Conservation (phyloP, 495 filamentous ascomycete genomes). For the Amniculicola lignicola region DNA sequence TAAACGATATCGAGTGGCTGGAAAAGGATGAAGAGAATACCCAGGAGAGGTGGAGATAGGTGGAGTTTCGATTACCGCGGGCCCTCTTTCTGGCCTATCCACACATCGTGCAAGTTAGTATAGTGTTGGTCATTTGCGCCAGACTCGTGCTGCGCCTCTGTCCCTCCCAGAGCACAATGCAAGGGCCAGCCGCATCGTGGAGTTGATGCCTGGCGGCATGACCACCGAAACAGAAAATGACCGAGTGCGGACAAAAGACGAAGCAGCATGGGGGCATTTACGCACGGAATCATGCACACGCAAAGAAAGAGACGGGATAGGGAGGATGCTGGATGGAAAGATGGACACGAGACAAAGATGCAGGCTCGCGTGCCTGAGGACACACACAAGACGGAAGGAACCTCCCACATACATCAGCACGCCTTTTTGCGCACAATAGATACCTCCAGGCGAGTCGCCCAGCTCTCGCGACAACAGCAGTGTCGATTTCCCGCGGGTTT, state of each 20-base stretch:
- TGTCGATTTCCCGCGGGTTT: not conserved
- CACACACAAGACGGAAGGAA: slow-evolving; percentile 9
- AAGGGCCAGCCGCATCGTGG: slow-evolving; percentile 17
- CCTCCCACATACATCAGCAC: slow-evolving; percentile 28
- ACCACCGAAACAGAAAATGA: slow-evolving; percentile 6
- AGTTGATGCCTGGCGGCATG: slow-evolving; percentile 15
- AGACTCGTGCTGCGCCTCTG: slow-evolving; percentile 16
- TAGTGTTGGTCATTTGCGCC: not conserved
- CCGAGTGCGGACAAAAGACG: too few species aligned
- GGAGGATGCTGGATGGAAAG: too few species aligned
- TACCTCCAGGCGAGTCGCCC: not conserved
- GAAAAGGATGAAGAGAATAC: too few species aligned
- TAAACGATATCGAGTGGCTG: not conserved
- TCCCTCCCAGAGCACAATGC: not conserved
- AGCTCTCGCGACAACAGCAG: slow-evolving; percentile 6
- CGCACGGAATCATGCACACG: too few species aligned
- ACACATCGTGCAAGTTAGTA: slow-evolving; percentile 5
- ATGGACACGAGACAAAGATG: too few species aligned
- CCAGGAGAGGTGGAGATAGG: not conserved
- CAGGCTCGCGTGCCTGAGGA: slow-evolving; percentile 12
- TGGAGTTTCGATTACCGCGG: slow-evolving; percentile 10
- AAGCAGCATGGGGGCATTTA: too few species aligned
- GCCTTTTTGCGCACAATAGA: slow-evolving; percentile 17
- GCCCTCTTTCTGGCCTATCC: slow-evolving; percentile 19
- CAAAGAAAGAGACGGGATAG: too few species aligned